Evolutionary conservation across 164 flowering plant genomes (phyloP), one percentile per base, ranked within the genome.

Genomic region (Berberis vulgaris): DNA sequence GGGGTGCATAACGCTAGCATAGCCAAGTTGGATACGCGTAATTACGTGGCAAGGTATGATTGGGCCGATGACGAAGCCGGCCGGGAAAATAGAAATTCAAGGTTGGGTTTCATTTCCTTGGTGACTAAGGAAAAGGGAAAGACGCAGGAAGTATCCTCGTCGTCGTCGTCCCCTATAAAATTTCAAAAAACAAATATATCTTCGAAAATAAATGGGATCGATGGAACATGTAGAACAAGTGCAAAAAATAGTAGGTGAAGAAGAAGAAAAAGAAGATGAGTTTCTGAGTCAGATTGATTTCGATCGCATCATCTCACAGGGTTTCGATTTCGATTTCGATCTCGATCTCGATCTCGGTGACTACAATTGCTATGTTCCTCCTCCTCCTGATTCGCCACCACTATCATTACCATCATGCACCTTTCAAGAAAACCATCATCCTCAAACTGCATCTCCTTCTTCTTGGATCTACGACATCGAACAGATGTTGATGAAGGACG

Each of bases 401-500:
- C 2, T 1, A 6, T 47, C 65, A 3, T 46, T 46, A 1, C 2
- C 7, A 6, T 47, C 65, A 3, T 46, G 44, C 13, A 1, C 46
- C 40, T n/a, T 12, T 2, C 52, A 44, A 11, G 61, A 43, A 59
- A 45, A 1, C 38, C 41, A 26, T 26, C 26, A 26, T 26, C 26
- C 26, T 26, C 26, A 26, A 26, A 26, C 26, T 26, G 26, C 26
- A 26, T 26, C 26, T 26, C 43, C 26, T 45, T 54, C 72, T 13
- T 57, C 78, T 13, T 75, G 71, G 74, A 66, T 79, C 43, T 68
- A 71, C 3, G 77, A 79, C 49, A 59, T 84, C 26, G 86, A 79
- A 73, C 70, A 70, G 60, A 5, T 75, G 44, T 62, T 86, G 54
- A 80, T 86, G 78, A 61, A 76, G 1, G 91, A 83, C 40, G 83